Conservation (phyloP, 208 protist species). For the Crithidia thermophila region DNA sequence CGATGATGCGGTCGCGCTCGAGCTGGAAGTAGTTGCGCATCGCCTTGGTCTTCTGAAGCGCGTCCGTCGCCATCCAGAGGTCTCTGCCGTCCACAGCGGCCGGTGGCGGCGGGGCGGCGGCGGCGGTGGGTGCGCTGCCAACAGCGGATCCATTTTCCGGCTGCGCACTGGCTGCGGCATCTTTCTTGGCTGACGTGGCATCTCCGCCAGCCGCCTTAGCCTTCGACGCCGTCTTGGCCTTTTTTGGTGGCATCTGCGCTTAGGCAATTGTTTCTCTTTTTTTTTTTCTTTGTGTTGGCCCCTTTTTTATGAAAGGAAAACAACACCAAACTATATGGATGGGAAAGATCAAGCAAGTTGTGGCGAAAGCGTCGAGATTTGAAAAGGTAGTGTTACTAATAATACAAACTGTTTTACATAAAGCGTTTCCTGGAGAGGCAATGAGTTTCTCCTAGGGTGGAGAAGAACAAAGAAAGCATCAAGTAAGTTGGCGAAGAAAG, state of each 20-base stretch:
- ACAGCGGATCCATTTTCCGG: neutral
- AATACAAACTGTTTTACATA: too few relatives aligned
- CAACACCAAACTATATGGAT: neutral
- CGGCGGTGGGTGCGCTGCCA: too few relatives aligned
- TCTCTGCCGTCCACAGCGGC: constrained; percentile 64
- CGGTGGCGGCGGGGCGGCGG: constrained; percentile 19
- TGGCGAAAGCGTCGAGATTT: too few relatives aligned
- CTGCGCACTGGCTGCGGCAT: constrained; percentile 2
- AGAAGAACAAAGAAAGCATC: too few relatives aligned
- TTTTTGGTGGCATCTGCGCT: constrained; percentile 41
- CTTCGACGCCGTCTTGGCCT: constrained; percentile 25
- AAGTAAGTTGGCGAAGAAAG: too few relatives aligned
- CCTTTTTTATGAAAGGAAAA: neutral
- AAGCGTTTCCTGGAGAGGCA: too few relatives aligned
- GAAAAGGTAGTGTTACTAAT: too few relatives aligned
- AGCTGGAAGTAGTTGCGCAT: constrained; percentile 98
- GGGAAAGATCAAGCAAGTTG: neutral
- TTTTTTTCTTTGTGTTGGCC: constrained; percentile 9
- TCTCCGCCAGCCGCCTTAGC: constrained; percentile 1
- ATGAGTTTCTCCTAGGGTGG: too few relatives aligned
- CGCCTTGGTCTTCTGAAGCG: constrained; percentile 93
- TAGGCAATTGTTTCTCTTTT: neutral
- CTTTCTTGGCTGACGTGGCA: constrained; percentile 19
- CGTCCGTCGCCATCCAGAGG: constrained; percentile 89
- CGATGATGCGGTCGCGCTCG: constrained; percentile 95